Evolutionary conservation across 495 filamentous ascomycete species (phyloP).

Genomic region (Aspergillus diversus): DNA sequence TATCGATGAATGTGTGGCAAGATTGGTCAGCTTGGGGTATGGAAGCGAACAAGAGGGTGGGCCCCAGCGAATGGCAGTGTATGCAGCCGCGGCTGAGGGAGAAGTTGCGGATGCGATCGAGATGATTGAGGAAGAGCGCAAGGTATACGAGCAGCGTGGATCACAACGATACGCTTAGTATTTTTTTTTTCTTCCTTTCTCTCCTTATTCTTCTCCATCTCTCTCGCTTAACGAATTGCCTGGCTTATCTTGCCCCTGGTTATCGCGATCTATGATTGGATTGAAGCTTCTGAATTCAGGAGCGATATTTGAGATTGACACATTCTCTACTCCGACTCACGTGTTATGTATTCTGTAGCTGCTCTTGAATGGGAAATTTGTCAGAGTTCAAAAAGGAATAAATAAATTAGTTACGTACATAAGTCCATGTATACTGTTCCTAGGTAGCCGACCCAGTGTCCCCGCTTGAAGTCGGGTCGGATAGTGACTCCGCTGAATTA

Average conservation of each 20-base stretch:
- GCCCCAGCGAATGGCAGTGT: conserved; percentile 50
- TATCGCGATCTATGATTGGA: background rate
- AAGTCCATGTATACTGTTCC: background rate
- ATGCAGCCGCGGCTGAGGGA: conserved; percentile 55
- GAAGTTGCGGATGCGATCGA: conserved; percentile 55
- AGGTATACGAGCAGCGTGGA: conserved; percentile 45
- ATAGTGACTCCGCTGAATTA: conserved; percentile 18
- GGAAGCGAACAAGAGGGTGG: conserved; percentile 47
- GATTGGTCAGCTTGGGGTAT: conserved; percentile 53
- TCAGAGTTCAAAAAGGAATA: no score
- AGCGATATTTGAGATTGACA: background rate
- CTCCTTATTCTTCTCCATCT: background rate
- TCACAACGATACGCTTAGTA: conserved; percentile 10
- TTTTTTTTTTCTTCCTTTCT: conserved; percentile 10
- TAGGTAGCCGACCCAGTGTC: background rate
- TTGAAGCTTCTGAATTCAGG: background rate
- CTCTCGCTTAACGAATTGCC: no score
- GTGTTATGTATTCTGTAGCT: background rate
- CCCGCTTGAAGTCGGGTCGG: no score
- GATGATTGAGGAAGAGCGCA: conserved; percentile 60
- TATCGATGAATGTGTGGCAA: conserved; percentile 51
- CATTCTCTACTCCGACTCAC: background rate
- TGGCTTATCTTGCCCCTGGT: background rate
- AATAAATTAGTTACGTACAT: no score
- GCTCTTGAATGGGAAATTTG: background rate